These are phyloP conservation scores for Urostyla sp. DNA, from an alignment of 73 alveolate species.

Conservation along the genomic window DNA sequence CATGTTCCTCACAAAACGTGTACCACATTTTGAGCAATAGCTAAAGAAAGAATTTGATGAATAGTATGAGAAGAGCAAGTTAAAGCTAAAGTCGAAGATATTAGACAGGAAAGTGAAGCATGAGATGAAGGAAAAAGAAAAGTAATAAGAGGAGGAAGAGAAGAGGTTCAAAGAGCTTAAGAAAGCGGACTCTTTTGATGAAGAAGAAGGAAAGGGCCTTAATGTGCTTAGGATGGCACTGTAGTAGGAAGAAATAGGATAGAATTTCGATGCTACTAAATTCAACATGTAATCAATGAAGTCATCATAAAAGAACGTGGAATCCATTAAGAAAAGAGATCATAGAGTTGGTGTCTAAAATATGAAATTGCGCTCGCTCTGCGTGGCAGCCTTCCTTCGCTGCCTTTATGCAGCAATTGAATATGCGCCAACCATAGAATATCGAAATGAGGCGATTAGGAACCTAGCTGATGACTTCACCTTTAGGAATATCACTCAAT, in stretches of 20 bases:
- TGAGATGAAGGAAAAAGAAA: constrained; percentile 42
- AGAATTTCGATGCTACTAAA: constrained; percentile 7
- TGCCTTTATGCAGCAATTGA: constrained; percentile 74
- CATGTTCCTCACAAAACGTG: constrained; percentile 50
- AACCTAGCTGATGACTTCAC: constrained; percentile 57
- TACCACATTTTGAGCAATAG: constrained; percentile 40
- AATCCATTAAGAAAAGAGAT: constrained; percentile 48
- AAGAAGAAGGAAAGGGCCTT: constrained; percentile 28
- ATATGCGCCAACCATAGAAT: constrained; percentile 60
- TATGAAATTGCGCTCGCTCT: constrained; percentile 39
- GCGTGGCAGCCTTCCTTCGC: constrained; percentile 80
- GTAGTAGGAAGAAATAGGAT: constrained; percentile 34
- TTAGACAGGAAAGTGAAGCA: constrained; percentile 31
- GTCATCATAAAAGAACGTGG: constrained; percentile 13
- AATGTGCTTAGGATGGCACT: constrained; percentile 45
- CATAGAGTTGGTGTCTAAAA: constrained; percentile 42
- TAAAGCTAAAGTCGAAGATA: constrained; percentile 14
- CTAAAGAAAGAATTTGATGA: constrained; percentile 61
- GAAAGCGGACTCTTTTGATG: constrained; percentile 26
- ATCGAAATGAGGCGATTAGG: constrained; percentile 51
- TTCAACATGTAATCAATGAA: not conserved
- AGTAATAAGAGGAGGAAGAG: constrained; percentile 42
- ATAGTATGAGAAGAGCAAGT: constrained; percentile 36
- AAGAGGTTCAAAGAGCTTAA: constrained; percentile 39
- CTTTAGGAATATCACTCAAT: constrained; percentile 72